Evolutionary conservation across 306 rosid species (phyloP).

Genomic region (Calophaca sinica): DNA sequence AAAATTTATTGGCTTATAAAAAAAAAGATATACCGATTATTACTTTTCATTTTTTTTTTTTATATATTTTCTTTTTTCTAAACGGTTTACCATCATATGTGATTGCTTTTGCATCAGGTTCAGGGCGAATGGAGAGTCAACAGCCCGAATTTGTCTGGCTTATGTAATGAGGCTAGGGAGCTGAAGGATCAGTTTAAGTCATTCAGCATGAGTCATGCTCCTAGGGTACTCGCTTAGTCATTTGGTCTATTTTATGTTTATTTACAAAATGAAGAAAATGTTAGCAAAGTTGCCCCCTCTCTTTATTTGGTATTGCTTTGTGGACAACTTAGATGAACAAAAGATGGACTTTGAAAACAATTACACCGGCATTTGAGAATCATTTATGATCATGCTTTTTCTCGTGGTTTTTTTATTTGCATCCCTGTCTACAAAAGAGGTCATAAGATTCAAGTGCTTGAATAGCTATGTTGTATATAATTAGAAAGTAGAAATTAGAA

Average conservation of each 20-base stretch:
- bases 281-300: not conserved
- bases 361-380: too few relatives aligned
- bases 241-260: constrained; percentile 11
- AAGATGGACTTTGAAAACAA: not conserved
- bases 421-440: too few relatives aligned
- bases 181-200: constrained; percentile 62
- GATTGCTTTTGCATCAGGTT: constrained; percentile 56
- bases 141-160: constrained; percentile 63
- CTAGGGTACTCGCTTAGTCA: constrained; percentile 57
- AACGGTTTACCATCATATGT: not conserved
- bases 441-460: too few relatives aligned
- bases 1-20: too few relatives aligned
- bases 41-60: too few relatives aligned
- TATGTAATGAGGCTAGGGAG: constrained; percentile 66
- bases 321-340: not conserved
- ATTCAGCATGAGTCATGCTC: constrained; percentile 69
- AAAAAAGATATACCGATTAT: too few relatives aligned
- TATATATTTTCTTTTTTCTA: too few relatives aligned
- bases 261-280: not conserved
- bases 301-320: too few relatives aligned
- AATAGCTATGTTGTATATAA: too few relatives aligned
- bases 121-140: constrained; percentile 75
- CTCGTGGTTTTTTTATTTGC: too few relatives aligned
- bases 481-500: too few relatives aligned
- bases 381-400: not conserved